Conservation (phyloP, 352 stramenopile species). For the Phytophthora ohioensis region DNA sequence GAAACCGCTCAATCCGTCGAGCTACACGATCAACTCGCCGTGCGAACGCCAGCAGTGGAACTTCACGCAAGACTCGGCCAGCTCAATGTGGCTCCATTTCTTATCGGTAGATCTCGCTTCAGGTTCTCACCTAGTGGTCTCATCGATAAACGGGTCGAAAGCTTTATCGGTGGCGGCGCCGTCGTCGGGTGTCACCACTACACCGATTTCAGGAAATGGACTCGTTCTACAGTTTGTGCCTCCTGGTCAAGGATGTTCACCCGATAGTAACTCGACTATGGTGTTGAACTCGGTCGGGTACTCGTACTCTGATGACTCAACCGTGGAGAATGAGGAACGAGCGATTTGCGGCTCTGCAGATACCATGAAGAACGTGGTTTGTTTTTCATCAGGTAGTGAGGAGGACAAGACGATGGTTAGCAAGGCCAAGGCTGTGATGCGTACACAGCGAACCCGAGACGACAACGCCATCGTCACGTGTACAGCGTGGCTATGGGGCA, state of each 20-base stretch:
- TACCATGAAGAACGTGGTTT: constrained; percentile 72
- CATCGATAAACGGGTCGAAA: constrained; percentile 44
- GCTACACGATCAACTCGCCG: constrained; percentile 47
- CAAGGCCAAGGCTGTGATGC: constrained; percentile 54
- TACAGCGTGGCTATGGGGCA: constrained; percentile 64
- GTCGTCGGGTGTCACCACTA: constrained; percentile 40
- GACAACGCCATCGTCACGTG: constrained; percentile 55
- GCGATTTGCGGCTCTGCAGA: constrained; percentile 58
- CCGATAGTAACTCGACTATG: constrained; percentile 32
- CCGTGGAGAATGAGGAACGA: constrained; percentile 50
- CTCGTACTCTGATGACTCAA: constrained; percentile 46
- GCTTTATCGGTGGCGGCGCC: constrained; percentile 34
- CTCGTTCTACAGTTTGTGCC: constrained; percentile 59
- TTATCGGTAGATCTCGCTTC: constrained; percentile 35
- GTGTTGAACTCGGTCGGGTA: constrained; percentile 46
- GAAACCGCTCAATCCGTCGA: constrained; percentile 37
- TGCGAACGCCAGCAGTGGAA: constrained; percentile 58
- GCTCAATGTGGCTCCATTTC: constrained; percentile 55
- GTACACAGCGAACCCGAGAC: constrained; percentile 55
- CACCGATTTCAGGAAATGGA: constrained; percentile 39
- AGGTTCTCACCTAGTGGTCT: constrained; percentile 53
- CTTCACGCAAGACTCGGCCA: constrained; percentile 55
- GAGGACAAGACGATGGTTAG: constrained; percentile 52
- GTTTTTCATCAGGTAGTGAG: constrained; percentile 37
- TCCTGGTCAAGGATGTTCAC: constrained; percentile 33